Percentiles rank a stretch among this genome's conserved stretches.
These are phyloP conservation scores for Colletotrichum somersetense DNA, from an alignment of 2,329 filamentous ascomycete species.

Conservation along the genomic window DNA sequence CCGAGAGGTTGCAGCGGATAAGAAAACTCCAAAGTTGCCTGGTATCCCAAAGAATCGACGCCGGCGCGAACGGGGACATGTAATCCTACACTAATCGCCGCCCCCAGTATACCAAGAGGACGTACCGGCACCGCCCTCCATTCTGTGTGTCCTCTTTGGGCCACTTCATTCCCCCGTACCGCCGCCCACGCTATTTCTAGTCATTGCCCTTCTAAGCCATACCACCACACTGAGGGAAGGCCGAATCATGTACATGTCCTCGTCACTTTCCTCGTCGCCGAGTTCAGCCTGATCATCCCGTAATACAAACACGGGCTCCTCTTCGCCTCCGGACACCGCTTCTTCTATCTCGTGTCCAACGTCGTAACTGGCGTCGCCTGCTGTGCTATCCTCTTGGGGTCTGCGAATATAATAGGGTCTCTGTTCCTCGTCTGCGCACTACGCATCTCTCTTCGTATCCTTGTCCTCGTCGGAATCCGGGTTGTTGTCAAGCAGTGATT, in stretches of 20 bases:
- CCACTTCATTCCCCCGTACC: slow-evolving; percentile 14
- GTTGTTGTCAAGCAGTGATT: slow-evolving; percentile 43
- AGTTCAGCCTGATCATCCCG: slow-evolving; percentile 1
- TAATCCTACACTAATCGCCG: slow-evolving; percentile 41
- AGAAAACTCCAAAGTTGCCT: slow-evolving; percentile 40
- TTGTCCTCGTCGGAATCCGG: slow-evolving; percentile 45
- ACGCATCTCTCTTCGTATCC: slow-evolving; percentile 35
- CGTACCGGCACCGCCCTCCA: slow-evolving; percentile 14
- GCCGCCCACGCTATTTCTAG: slow-evolving; percentile 18
- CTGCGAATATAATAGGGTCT: not conserved
- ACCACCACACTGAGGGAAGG: slow-evolving; percentile 22
- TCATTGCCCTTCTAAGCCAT: slow-evolving; percentile 35
- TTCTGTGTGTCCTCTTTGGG: not conserved
- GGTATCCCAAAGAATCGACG: slow-evolving; percentile 40
- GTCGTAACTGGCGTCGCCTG: not conserved
- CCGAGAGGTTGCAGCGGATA: slow-evolving; percentile 24
- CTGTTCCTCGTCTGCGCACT: slow-evolving; percentile 34
- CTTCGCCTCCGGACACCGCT: slow-evolving; percentile 4
- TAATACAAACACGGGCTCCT: slow-evolving; percentile 22
- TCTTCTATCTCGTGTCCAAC: slow-evolving; percentile 16
- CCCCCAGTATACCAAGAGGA: slow-evolving; percentile 25
- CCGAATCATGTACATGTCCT: slow-evolving; percentile 38
- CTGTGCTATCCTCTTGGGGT: slow-evolving; percentile 5
- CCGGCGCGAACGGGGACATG: slow-evolving; percentile 31
- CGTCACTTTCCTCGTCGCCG: slow-evolving; percentile 21